Conservation (phyloP, 139 green algal species). For the Astrephomene gubernaculifera region DNA sequence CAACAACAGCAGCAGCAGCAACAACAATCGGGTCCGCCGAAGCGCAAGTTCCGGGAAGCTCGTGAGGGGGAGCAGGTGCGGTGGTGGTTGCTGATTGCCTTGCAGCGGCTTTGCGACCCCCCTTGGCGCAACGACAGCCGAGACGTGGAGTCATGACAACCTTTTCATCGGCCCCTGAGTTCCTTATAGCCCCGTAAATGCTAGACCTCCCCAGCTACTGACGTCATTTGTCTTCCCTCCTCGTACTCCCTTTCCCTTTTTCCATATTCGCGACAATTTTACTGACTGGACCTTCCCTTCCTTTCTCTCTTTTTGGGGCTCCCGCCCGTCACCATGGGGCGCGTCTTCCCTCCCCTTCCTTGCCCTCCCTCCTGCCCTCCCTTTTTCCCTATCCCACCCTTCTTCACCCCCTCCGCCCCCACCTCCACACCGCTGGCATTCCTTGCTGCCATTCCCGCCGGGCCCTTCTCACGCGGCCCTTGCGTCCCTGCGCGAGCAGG, state of each 20-base stretch:
- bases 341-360: background rate
- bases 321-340: background rate
- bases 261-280: no score
- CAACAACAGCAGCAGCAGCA: no score
- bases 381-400: background rate
- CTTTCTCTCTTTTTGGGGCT: background rate
- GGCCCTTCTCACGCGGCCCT: no score
- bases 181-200: no score
- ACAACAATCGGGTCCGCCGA: background rate
- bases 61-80: conserved; percentile 42
- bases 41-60: conserved; percentile 44
- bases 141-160: no score
- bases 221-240: no score
- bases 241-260: no score
- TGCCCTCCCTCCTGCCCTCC: background rate
- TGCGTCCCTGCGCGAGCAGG: background rate
- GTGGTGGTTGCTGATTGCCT: background rate
- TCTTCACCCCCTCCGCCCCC: background rate
- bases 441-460: background rate
- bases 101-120: no score
- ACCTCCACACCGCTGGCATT: background rate
- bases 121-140: no score
- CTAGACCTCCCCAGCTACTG: no score
- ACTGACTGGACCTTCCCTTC: background rate
- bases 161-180: no score